Conservation (phyloP, 306 rosid genomes). For the Boehmeria nivea region DNA sequence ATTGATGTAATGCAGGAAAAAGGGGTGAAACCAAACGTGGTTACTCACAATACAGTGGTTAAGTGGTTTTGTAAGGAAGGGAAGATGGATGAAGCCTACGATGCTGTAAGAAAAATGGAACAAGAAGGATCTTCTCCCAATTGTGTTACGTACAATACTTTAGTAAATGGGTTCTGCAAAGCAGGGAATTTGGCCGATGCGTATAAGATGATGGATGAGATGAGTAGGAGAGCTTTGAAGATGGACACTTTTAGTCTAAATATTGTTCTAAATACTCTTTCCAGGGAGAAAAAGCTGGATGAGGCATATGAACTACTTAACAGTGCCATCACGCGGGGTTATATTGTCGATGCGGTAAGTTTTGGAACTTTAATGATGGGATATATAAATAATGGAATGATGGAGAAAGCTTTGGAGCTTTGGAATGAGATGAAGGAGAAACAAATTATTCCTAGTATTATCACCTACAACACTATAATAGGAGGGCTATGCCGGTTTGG, state of each 20-base stretch:
- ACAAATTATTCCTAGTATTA: slow-evolving; percentile 52
- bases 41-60: slow-evolving; percentile 66
- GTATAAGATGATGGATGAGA: slow-evolving; percentile 62
- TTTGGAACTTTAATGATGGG: slow-evolving; percentile 85
- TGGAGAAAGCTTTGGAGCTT: slow-evolving; percentile 51
- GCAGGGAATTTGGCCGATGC: slow-evolving; percentile 63
- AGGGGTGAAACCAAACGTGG: slow-evolving; percentile 51
- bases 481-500: slow-evolving; percentile 60
- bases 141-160: slow-evolving; percentile 68
- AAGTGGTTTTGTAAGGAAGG: slow-evolving; percentile 90
- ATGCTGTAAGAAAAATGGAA: slow-evolving; percentile 42
- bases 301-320: slow-evolving; percentile 51
- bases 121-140: slow-evolving; percentile 63
- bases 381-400: slow-evolving; percentile 54
- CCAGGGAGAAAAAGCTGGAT: slow-evolving; percentile 56
- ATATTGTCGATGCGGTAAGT: slow-evolving; percentile 72
- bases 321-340: slow-evolving; percentile 61
- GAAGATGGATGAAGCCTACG: slow-evolving; percentile 52
- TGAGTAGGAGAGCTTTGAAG: slow-evolving; percentile 61
- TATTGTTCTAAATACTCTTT: slow-evolving; percentile 50
- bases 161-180: slow-evolving; percentile 64
- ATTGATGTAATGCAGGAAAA: slow-evolving; percentile 54
- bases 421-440: slow-evolving; percentile 78
- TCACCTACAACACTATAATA: slow-evolving; percentile 67
- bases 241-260: slow-evolving; percentile 60